Evolutionary conservation across 2,329 filamentous ascomycete species (phyloP).

Genomic region (Diplodia intermedia): DNA sequence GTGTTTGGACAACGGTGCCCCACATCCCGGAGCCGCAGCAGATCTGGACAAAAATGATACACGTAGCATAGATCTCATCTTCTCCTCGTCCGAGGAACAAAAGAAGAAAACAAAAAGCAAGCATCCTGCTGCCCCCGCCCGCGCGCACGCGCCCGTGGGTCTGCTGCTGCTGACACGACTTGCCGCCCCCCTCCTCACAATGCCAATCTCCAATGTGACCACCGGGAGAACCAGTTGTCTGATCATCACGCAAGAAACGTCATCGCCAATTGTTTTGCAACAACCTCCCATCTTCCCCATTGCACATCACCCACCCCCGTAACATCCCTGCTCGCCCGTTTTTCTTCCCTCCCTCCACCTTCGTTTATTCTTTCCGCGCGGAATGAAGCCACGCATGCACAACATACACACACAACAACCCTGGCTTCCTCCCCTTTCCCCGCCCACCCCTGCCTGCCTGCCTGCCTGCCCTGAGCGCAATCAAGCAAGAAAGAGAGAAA

Average conservation of each 20-base stretch:
- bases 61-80: not conserved
- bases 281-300: not conserved
- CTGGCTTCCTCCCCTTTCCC: not conserved
- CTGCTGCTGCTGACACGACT: not conserved
- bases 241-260: conserved; percentile 3
- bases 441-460: not conserved
- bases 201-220: conserved; percentile 1
- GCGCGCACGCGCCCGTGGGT: not conserved
- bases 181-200: not conserved
- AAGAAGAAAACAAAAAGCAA: not conserved
- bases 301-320: not conserved
- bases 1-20: not conserved
- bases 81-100: not conserved
- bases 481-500: not conserved
- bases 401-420: not conserved
- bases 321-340: not conserved
- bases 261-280: not conserved
- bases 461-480: no score
- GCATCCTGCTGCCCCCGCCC: not conserved
- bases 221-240: not conserved
- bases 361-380: not conserved
- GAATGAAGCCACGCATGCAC: not conserved
- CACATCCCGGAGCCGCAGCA: not conserved
- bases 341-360: not conserved
- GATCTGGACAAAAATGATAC: not conserved